Base-by-base conservation (phyloP, 176 grass and related monocot genomes). In the maize (Zea mays) region DNA sequence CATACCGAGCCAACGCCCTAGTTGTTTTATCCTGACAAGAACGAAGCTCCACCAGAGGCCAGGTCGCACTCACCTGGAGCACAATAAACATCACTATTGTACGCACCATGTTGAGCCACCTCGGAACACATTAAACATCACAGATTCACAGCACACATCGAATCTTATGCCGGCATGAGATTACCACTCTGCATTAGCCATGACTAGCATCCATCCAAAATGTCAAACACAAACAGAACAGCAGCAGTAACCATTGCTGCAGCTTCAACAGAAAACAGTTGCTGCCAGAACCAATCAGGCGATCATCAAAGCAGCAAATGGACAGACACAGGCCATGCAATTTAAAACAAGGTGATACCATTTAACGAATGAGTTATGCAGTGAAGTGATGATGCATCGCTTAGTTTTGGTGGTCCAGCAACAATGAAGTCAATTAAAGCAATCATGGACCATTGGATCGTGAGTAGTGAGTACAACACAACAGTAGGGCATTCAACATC, bases 21-120 rank as follows among this genome's bases (percentile, higher is more conserved):
- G 46, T 84, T 84, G 76, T 84, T 88, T 88, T 80, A 84, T 69
- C 37, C 67, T 80, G 81, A 70, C 81, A 88, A 75, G 69, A 64
- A 84, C 67, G 62, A 55, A 67, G 75, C 78, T 60, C 79, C 46
- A 71, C 54, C 51, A 69, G 54, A 55, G 55, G 78, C 43, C 68
- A 68, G 74, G 80, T 74, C 85, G 52, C 46, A 52, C 62, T 67
- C 62, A 67, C 83, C 81, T 39, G 38, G 38, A 39, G 38, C 38
- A 39, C 38, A 39, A 39, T 39, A 39, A 39, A 39, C 38, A 39
- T 39, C 38, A 39, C 38, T 63, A 47, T 76, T 61, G 65, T 58
- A 65, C 44, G 59, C 54, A 72, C 71, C 64, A 80, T 50, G 64
- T 20, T 80, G 84, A 88, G 75, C 65, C 57, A 71, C 54, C 71